Evolutionary conservation across 2,329 filamentous ascomycete species (phyloP), one percentile per base, ranked within the genome.

Genomic region (Aspergillus brasiliensis): DNA sequence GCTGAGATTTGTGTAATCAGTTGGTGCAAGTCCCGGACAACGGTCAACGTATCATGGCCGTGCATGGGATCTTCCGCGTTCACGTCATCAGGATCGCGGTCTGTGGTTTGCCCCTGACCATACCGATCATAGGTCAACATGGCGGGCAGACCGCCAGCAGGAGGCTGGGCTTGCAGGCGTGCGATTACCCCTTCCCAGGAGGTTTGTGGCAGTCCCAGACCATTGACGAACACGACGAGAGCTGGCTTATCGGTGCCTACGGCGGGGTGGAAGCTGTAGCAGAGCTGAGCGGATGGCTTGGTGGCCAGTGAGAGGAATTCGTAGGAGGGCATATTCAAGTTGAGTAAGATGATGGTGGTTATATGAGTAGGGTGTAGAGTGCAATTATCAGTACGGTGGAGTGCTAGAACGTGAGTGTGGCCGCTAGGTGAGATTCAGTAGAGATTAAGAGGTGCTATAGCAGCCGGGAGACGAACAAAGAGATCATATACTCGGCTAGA

Each of bases 121-220:
- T 81, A 86, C 38, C 84, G 83, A 69, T 87, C 84, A 61, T 86
- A 86, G 48, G 79, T 80, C 2, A 86, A 73, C 27, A 28, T 28
- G 15, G 75, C 73, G 2, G 80, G 80, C 51, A 75, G 73, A 10
- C 71, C 65, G 3, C 71, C 59, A 3, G 19, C 8, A 1, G 51
- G 51, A 4, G 15, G 56, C 21, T 62, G 56, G 15, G 51, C 55
- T 19, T 65, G 60, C 8, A 73, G 67, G 55, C 40, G 63, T 42
- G 31, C 58, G 15, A 80, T 76, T 3, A 72, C 63, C 1, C 67
- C 61, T 8, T 73, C 65, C 78, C 78, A 81, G 4, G 73, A 74
- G 19, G 70, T 69, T 57, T 78, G 72, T 2, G 78, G 73, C 1
- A 76, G 66, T 58, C 79, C 73, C 4, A 80, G 67, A 19, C 78